Conservation (phyloP, 768 basidiomycete genomes). For the Rhodosporidiobolus sp. region DNA sequence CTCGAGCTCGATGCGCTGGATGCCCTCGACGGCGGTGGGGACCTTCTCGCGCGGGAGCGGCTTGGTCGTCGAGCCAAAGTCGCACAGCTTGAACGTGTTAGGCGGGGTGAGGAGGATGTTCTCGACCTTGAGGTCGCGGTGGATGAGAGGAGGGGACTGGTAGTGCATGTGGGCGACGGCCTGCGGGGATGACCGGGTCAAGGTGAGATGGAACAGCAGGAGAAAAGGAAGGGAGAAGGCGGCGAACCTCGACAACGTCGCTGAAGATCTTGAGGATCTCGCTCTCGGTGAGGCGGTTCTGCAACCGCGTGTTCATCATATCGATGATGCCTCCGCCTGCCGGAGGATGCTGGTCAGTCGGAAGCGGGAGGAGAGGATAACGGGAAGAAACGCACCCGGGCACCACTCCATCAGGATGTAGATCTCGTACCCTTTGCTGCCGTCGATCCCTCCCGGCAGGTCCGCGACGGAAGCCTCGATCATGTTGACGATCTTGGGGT, state of each 20-base stretch:
- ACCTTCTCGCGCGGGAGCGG: slow-evolving; percentile 59
- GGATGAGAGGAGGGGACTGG: slow-evolving; percentile 79
- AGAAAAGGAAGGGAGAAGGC: slow-evolving; percentile 3
- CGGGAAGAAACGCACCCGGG: slow-evolving; percentile 59
- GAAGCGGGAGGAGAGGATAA: background rate
- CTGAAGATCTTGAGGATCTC: slow-evolving; percentile 98
- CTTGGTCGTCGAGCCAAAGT: slow-evolving; percentile 88
- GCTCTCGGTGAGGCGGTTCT: slow-evolving; percentile 88
- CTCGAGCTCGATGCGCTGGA: slow-evolving; percentile 81
- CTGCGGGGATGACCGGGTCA: slow-evolving; percentile 34
- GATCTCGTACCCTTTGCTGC: slow-evolving; percentile 67
- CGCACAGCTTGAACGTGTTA: slow-evolving; percentile 89
- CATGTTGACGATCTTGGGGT: slow-evolving; percentile 91
- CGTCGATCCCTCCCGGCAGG: slow-evolving; percentile 63
- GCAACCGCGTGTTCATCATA: slow-evolving; percentile 95
- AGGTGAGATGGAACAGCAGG: background rate
- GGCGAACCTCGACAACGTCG: slow-evolving; percentile 77
- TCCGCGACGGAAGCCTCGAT: slow-evolving; percentile 91
- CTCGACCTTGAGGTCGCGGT: slow-evolving; percentile 97
- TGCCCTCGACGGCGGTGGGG: slow-evolving; percentile 75
- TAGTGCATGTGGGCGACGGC: slow-evolving; percentile 96
- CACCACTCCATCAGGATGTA: slow-evolving; percentile 99
- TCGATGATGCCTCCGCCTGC: slow-evolving; percentile 97
- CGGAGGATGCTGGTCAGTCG: background rate
- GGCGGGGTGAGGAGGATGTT: slow-evolving; percentile 88